Percentiles rank a stretch among this genome's conserved stretches.
These are phyloP conservation scores for Metschnikowia dekortorum DNA, from an alignment of 805 yeast species.

Conservation along the genomic window DNA sequence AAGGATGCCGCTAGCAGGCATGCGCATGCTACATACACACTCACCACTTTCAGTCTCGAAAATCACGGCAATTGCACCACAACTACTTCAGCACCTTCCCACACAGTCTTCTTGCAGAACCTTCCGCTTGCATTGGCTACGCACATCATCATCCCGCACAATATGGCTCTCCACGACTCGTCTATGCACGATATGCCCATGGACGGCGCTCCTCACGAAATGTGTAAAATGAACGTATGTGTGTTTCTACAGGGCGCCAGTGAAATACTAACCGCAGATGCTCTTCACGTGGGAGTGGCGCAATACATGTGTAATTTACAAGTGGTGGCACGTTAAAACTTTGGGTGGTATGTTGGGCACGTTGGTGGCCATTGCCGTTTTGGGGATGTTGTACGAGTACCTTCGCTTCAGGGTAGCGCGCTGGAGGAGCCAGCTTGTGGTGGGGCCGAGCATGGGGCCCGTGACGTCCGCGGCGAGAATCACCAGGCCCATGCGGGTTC, in stretches of 20 bases:
- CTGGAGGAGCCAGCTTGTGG: slow-evolving; percentile 23
- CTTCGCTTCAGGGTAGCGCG: slow-evolving; percentile 27
- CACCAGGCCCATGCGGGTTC: slow-evolving; percentile 14
- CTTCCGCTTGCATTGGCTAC: no score
- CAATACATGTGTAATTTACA: slow-evolving; percentile 67
- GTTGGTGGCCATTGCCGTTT: slow-evolving; percentile 41
- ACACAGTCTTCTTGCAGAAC: no score
- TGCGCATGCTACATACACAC: no score
- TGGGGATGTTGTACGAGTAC: slow-evolving; percentile 61
- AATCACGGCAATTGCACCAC: background rate
- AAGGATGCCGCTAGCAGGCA: no score
- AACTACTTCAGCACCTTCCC: background rate
- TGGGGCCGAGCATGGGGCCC: background rate
- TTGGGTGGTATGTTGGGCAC: slow-evolving; percentile 48
- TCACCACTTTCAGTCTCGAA: no score
- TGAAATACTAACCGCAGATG: slow-evolving; percentile 40
- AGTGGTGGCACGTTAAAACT: slow-evolving; percentile 75
- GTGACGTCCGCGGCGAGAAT: background rate
- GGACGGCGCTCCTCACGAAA: slow-evolving; percentile 15
- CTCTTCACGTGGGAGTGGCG: slow-evolving; percentile 74
- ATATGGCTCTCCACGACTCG: background rate
- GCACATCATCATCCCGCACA: background rate
- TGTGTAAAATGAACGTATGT: slow-evolving; percentile 53
- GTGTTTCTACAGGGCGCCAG: background rate
- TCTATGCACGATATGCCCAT: slow-evolving; percentile 17